Percentiles rank a stretch among this genome's conserved stretches.
phyloP scores from a whole-genome alignment of 1,284 basidiomycete species.

The Trichosporon sp. region DNA sequence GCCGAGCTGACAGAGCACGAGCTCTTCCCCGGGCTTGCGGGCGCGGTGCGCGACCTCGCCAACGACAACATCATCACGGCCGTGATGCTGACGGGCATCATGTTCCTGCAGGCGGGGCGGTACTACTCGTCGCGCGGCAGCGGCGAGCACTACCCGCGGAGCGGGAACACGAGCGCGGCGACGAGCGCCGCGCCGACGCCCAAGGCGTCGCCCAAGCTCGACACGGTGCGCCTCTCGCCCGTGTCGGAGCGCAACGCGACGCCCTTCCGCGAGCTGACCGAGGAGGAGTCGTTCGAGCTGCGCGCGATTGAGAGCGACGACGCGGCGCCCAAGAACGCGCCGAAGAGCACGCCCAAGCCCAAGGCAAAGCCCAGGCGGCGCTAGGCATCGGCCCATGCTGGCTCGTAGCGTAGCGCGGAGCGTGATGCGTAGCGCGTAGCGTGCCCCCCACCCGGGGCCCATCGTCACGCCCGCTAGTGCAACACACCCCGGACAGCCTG shows the following conservation, averaged over 20 bases:
- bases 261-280: constrained; percentile 43
- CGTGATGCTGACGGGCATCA: constrained; percentile 47
- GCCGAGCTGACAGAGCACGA: constrained; percentile 28
- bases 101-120: constrained; percentile 45
- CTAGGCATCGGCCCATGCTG: not conserved
- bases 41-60: constrained; percentile 41
- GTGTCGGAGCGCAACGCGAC: constrained; percentile 28
- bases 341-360: not conserved
- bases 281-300: constrained; percentile 39
- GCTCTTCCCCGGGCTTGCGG: constrained; percentile 33
- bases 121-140: constrained; percentile 35
- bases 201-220: constrained; percentile 1
- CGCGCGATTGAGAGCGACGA: not conserved
- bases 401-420: no score
- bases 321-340: not conserved
- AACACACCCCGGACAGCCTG: no score
- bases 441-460: not conserved
- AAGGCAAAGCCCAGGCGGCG: not conserved
- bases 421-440: not conserved
- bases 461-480: not conserved
- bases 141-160: constrained; percentile 8
- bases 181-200: constrained; percentile 18
- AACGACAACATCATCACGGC: constrained; percentile 47
- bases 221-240: constrained; percentile 4
- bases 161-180: constrained; percentile 13